Conservation (phyloP, 169 alveolate genomes). For the Cryptosporidium viatorum region DNA sequence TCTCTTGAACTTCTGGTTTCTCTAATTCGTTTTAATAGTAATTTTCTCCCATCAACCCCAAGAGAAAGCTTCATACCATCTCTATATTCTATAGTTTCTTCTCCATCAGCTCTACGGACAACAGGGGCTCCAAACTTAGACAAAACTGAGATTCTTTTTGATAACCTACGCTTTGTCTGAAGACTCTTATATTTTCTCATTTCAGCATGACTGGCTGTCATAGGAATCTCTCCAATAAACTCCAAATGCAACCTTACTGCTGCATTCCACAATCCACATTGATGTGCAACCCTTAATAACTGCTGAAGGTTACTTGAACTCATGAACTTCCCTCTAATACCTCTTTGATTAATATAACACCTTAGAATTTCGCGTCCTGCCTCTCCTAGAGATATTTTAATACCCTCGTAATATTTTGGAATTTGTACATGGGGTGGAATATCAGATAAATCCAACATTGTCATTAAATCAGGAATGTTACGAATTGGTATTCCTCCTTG, state of each 20-base stretch:
- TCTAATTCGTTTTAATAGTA: constrained; percentile 43
- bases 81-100: constrained; percentile 72
- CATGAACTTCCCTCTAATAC: constrained; percentile 71
- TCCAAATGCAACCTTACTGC: constrained; percentile 73
- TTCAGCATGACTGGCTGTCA: constrained; percentile 76
- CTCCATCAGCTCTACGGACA: constrained; percentile 76
- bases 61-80: constrained; percentile 76
- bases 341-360: constrained; percentile 67
- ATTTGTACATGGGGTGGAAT: constrained; percentile 74
- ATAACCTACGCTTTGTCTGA: constrained; percentile 69
- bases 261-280: constrained; percentile 75
- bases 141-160: constrained; percentile 71
- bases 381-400: constrained; percentile 71
- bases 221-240: constrained; percentile 75
- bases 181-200: constrained; percentile 71
- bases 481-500: constrained; percentile 73
- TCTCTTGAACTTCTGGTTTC: constrained; percentile 75
- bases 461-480: constrained; percentile 68
- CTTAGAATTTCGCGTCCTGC: constrained; percentile 70
- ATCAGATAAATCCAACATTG: constrained; percentile 71
- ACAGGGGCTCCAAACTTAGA: constrained; percentile 75
- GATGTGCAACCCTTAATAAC: constrained; percentile 72
- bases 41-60: constrained; percentile 74
- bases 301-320: constrained; percentile 71
- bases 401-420: constrained; percentile 69